These are phyloP conservation scores for Tylopilus balloui DNA, from an alignment of 768 basidiomycete species.

Conservation along the genomic window DNA sequence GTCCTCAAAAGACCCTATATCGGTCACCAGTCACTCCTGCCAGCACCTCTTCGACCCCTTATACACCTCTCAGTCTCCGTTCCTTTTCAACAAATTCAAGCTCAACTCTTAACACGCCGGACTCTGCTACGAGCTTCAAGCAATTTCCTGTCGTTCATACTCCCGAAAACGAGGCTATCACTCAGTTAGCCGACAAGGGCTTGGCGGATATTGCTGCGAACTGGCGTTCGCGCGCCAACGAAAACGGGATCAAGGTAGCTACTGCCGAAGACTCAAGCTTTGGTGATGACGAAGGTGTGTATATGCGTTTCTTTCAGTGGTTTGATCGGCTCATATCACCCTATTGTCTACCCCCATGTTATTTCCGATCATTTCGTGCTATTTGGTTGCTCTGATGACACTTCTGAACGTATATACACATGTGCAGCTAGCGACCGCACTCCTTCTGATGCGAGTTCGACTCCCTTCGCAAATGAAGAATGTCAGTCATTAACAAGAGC, in stretches of 20 bases:
- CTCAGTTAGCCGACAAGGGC: constrained; percentile 39
- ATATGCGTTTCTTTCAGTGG: constrained; percentile 17
- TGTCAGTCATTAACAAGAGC: constrained; percentile 32
- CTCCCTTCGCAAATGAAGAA: constrained; percentile 46
- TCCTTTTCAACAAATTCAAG: constrained; percentile 54
- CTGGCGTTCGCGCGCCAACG: constrained; percentile 68
- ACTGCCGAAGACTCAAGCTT: constrained; percentile 36
- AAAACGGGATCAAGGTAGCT: constrained; percentile 67
- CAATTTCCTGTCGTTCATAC: constrained; percentile 41
- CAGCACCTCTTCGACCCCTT: constrained; percentile 49
- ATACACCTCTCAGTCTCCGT: constrained; percentile 66
- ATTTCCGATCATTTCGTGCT: constrained; percentile 6
- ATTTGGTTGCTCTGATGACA: constrained; percentile 1
- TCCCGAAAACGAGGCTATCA: constrained; percentile 36
- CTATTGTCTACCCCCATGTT: neutral
- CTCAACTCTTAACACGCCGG: constrained; percentile 56
- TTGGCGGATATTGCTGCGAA: constrained; percentile 60
- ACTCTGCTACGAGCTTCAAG: constrained; percentile 35
- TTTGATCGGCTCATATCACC: constrained; percentile 16
- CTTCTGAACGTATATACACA: constrained; percentile 32
- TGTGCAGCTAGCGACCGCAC: constrained; percentile 51
- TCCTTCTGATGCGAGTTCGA: constrained; percentile 46
- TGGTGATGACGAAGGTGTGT: constrained; percentile 48
- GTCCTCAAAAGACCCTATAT: constrained; percentile 40
- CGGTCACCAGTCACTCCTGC: constrained; percentile 61